Evolutionary conservation across 169 alveolate genomes (phyloP).

Genomic region (Plasmodium yoelii): DNA sequence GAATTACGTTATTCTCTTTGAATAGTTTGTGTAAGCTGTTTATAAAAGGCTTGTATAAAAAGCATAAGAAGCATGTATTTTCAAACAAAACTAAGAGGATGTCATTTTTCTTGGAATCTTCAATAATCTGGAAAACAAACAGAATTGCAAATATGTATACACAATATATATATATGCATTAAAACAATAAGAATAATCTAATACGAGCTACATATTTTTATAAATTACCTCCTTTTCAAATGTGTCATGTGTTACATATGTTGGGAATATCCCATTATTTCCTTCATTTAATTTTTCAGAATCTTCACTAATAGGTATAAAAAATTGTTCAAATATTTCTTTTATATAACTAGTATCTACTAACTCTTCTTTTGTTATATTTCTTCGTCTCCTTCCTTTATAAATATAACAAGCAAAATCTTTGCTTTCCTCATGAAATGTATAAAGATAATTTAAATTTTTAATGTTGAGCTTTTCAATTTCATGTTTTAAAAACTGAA

Average conservation of each 20-base stretch:
- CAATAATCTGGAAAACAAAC: conserved; percentile 41
- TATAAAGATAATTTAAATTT: conserved; percentile 48
- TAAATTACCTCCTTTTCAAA: conserved; percentile 64
- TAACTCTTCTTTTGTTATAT: conserved; percentile 57
- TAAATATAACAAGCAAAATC: conserved; percentile 65
- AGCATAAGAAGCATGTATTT: conserved; percentile 68
- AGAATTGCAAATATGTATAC: not conserved
- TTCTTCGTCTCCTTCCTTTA: conserved; percentile 72
- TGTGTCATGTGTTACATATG: conserved; percentile 66
- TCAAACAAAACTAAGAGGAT: conserved; percentile 54
- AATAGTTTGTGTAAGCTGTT: conserved; percentile 59
- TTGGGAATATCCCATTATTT: conserved; percentile 38
- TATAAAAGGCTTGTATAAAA: conserved; percentile 71
- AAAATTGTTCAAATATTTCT: conserved; percentile 47
- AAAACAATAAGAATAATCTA: not conserved
- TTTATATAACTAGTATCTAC: conserved; percentile 6
- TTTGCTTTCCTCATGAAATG: conserved; percentile 59
- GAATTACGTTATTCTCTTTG: conserved; percentile 51
- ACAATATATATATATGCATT: not conserved
- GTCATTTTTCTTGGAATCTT: conserved; percentile 65
- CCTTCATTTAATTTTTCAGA: conserved; percentile 54
- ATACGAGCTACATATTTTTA: not conserved
- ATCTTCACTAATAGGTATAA: conserved; percentile 67
- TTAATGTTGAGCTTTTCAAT: conserved; percentile 62
- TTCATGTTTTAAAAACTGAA: conserved; percentile 49